A percentile compares a stretch with the other conserved stretches of the same genome.
phyloP scores from a whole-genome alignment of 2,329 filamentous ascomycete species.

The Penicillium paneum region DNA sequence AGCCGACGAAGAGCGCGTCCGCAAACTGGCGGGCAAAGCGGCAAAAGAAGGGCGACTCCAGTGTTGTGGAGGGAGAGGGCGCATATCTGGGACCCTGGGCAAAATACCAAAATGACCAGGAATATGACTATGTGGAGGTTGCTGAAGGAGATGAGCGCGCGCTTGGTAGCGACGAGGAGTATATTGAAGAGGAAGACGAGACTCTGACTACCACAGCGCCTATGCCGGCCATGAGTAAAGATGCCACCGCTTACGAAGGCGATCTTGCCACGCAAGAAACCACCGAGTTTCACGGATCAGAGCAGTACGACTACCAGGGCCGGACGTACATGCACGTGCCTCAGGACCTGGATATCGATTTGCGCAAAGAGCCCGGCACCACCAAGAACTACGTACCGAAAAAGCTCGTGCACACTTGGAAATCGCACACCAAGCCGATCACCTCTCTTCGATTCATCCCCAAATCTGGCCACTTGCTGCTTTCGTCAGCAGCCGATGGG shows the following conservation, averaged over 20 bases:
- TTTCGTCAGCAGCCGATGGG: constrained; percentile 85
- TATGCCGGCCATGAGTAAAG: constrained; percentile 51
- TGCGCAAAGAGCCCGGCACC: constrained; percentile 76
- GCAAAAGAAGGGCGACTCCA: constrained; percentile 79
- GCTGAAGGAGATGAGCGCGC: constrained; percentile 64
- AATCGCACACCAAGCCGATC: constrained; percentile 77
- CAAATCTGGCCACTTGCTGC: constrained; percentile 75
- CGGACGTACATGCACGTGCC: constrained; percentile 97
- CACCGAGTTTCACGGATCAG: constrained; percentile 78
- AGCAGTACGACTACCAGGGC: constrained; percentile 88
- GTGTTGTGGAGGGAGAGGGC: constrained; percentile 78
- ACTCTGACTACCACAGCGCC: constrained; percentile 52
- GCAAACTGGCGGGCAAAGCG: constrained; percentile 67
- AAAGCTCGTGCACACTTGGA: constrained; percentile 89
- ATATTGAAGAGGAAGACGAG: constrained; percentile 63
- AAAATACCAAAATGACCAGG: constrained; percentile 71
- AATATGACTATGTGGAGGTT: constrained; percentile 63
- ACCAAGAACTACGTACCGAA: constrained; percentile 90
- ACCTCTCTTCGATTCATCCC: constrained; percentile 91
- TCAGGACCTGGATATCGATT: constrained; percentile 80
- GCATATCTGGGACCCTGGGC: constrained; percentile 97
- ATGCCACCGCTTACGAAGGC: constrained; percentile 49
- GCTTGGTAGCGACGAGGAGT: constrained; percentile 74
- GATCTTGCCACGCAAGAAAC: constrained; percentile 69
- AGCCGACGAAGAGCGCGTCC: constrained; percentile 67